Evolutionary conservation across 129 eudicot genomes (phyloP).

Genomic region (Saposhnikovia divaricata): DNA sequence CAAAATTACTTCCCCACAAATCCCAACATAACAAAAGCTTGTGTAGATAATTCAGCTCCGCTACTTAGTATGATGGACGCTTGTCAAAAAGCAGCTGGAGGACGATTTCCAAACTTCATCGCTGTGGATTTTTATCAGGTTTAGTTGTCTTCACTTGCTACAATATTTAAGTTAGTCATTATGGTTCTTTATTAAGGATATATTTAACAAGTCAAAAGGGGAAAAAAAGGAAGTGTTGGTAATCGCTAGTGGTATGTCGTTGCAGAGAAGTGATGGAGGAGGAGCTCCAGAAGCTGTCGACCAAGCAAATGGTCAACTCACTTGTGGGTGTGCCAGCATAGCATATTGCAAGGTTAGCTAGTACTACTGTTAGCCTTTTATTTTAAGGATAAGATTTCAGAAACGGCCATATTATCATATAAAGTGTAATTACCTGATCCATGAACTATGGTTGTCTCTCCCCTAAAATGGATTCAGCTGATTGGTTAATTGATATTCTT

Average conservation of each 20-base stretch:
- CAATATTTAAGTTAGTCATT: not conserved
- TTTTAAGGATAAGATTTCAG: not conserved
- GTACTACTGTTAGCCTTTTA: not conserved
- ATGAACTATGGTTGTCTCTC: not conserved
- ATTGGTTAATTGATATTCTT: not conserved
- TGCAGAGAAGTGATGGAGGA: conserved; percentile 90
- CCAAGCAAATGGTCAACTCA: conserved; percentile 70
- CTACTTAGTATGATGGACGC: conserved; percentile 21
- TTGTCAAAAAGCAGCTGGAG: conserved; percentile 18
- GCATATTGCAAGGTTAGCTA: conserved; percentile 84
- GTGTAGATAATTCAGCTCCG: conserved; percentile 17
- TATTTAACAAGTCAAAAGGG: not conserved
- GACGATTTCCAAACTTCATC: conserved; percentile 25
- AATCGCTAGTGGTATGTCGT: not conserved
- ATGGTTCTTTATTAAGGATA: not conserved
- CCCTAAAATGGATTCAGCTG: not conserved
- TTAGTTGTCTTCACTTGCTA: not conserved
- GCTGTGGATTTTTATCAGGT: conserved; percentile 15
- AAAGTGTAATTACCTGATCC: not conserved
- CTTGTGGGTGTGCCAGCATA: conserved; percentile 79
- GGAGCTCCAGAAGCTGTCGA: conserved; percentile 92
- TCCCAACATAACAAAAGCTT: conserved; percentile 15
- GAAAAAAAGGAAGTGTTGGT: not conserved
- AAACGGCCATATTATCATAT: not conserved
- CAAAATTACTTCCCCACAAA: conserved; percentile 14